phyloP scores from a whole-genome alignment of 2,329 filamentous ascomycete genomes.

The Mycosphaerella sp. region DNA sequence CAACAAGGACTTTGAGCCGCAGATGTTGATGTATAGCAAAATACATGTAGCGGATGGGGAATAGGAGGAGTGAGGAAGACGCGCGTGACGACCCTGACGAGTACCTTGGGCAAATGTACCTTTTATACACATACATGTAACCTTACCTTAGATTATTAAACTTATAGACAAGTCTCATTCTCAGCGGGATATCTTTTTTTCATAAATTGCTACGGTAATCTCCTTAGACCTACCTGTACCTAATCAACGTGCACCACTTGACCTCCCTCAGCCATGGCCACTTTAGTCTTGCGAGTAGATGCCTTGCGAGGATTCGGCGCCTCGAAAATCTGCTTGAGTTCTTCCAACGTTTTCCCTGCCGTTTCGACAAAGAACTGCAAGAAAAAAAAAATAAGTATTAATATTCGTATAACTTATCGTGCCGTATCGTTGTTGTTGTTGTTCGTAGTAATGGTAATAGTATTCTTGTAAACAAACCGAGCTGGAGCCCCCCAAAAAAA shows the following conservation, averaged over 20 bases:
- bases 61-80: background rate
- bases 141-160: too few relatives aligned
- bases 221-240: background rate
- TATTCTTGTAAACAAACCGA: too few relatives aligned
- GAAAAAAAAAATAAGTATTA: background rate
- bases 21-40: background rate
- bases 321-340: slow-evolving; percentile 23
- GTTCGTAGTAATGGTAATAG: too few relatives aligned
- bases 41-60: background rate
- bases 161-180: too few relatives aligned
- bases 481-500: too few relatives aligned
- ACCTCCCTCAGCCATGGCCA: slow-evolving; percentile 25
- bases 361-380: slow-evolving; percentile 37
- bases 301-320: slow-evolving; percentile 28
- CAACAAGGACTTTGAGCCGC: background rate
- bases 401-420: background rate
- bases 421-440: too few relatives aligned
- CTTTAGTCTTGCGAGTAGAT: slow-evolving; percentile 27
- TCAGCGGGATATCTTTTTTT: too few relatives aligned
- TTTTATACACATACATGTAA: too few relatives aligned
- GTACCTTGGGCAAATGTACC: too few relatives aligned
- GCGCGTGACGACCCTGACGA: too few relatives aligned
- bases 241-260: slow-evolving; percentile 21
- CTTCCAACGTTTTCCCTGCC: slow-evolving; percentile 28
- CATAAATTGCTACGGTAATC: too few relatives aligned